Evolutionary conservation across 2,329 filamentous ascomycete genomes (phyloP).

Genomic region (Blastomyces gilchristii): DNA sequence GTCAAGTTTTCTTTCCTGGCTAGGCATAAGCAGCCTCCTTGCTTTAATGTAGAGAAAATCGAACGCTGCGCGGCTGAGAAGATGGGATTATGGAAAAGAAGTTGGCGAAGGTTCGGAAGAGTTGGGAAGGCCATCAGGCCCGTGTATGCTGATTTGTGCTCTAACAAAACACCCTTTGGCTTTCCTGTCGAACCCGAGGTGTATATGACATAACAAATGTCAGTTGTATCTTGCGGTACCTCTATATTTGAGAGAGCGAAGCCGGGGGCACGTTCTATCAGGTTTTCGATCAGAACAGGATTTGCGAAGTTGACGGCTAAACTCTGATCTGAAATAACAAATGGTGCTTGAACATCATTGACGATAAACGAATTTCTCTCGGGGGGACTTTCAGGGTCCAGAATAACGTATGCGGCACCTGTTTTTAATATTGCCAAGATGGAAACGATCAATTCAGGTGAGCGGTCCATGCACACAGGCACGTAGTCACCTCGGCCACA

Average conservation of each 20-base stretch:
- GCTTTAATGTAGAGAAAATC: slow-evolving; percentile 5
- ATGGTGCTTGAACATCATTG: background rate
- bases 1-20: slow-evolving; percentile 24
- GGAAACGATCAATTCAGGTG: background rate
- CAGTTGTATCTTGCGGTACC: background rate
- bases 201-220: slow-evolving; percentile 54
- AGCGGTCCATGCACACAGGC: slow-evolving; percentile 8
- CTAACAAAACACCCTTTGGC: slow-evolving; percentile 88
- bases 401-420: slow-evolving; percentile 9
- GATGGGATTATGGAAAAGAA: slow-evolving; percentile 18
- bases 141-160: slow-evolving; percentile 44
- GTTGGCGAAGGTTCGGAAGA: slow-evolving; percentile 20
- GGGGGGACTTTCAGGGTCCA: slow-evolving; percentile 7
- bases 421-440: slow-evolving; percentile 10
- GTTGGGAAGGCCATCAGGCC: slow-evolving; percentile 24
- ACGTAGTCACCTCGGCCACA: slow-evolving; percentile 3
- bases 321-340: slow-evolving; percentile 16
- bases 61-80: slow-evolving; percentile 17
- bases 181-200: slow-evolving; percentile 92
- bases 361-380: slow-evolving; percentile 7
- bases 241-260: background rate
- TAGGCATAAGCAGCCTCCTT: slow-evolving; percentile 26
- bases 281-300: slow-evolving; percentile 12
- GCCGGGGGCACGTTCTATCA: background rate
- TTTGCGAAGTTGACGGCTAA: slow-evolving; percentile 11